These are phyloP conservation scores for Zygosaccharomyces rouxii DNA, from an alignment of 805 yeast species.

Conservation along the genomic window DNA sequence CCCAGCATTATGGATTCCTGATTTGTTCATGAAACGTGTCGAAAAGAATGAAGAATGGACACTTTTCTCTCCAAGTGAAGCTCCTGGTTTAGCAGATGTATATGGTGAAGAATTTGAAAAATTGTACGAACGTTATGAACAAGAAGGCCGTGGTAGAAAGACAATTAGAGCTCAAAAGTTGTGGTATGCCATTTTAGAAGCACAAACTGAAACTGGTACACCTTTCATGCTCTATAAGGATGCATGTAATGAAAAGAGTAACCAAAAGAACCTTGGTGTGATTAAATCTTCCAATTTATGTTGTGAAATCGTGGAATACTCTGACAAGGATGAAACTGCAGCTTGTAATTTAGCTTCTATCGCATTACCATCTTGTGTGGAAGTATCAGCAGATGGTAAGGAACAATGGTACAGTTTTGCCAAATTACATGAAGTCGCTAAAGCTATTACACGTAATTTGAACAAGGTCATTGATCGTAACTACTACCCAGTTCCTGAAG, in stretches of 20 bases:
- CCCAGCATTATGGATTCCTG: conserved; percentile 90
- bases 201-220: conserved; percentile 93
- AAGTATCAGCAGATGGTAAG: conserved; percentile 40
- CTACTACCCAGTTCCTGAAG: conserved; percentile 76
- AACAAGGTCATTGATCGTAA: conserved; percentile 82
- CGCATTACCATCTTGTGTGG: conserved; percentile 77
- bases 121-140: conserved; percentile 67
- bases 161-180: conserved; percentile 81
- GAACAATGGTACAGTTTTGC: conserved; percentile 63
- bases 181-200: conserved; percentile 81
- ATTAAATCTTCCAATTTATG: conserved; percentile 91
- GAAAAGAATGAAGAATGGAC: conserved; percentile 79
- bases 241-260: conserved; percentile 77
- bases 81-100: conserved; percentile 75
- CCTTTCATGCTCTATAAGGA: conserved; percentile 93
- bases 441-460: conserved; percentile 73
- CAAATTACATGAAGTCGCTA: conserved; percentile 68
- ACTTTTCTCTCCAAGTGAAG: conserved; percentile 79
- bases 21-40: conserved; percentile 86
- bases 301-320: conserved; percentile 89
- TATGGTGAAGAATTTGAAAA: conserved; percentile 77
- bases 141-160: conserved; percentile 53
- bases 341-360: conserved; percentile 93
- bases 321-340: conserved; percentile 88
- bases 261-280: conserved; percentile 85